Evolutionary conservation across 2,329 filamentous ascomycete genomes (phyloP).

Genomic region (Bipolaris gigantea): DNA sequence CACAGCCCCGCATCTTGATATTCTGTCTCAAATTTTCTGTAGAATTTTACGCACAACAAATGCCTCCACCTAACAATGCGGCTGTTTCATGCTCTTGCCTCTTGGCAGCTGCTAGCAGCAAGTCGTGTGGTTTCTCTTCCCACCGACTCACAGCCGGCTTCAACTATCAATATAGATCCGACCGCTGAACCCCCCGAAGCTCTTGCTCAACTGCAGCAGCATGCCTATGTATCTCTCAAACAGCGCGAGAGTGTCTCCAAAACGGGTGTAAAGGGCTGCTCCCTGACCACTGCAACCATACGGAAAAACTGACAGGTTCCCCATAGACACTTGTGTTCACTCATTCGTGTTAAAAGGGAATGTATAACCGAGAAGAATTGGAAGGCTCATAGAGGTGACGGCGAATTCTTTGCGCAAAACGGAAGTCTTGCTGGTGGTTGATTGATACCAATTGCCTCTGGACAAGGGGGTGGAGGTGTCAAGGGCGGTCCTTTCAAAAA

Average conservation of each 20-base stretch:
- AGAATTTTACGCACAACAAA: neutral
- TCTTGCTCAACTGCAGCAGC: slow-evolving; percentile 5
- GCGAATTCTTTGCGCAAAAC: slow-evolving; percentile 5
- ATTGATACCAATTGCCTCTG: slow-evolving; percentile 2
- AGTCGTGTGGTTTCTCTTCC: neutral
- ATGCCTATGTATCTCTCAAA: slow-evolving; percentile 1
- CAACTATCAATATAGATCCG: slow-evolving; percentile 2
- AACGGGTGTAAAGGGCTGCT: neutral
- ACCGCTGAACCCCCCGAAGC: neutral
- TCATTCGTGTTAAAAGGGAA: slow-evolving; percentile 2
- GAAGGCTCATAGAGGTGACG: slow-evolving; percentile 2
- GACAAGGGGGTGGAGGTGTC: slow-evolving; percentile 5
- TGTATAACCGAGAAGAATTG: neutral
- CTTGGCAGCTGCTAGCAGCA: slow-evolving; percentile 2
- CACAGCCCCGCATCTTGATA: neutral
- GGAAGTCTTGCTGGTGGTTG: slow-evolving; percentile 5
- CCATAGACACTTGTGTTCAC: neutral
- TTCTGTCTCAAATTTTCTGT: neutral
- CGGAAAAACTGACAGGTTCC: neutral
- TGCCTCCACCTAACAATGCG: neutral
- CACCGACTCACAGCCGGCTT: neutral
- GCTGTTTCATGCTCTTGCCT: neutral
- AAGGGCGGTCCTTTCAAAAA: slow-evolving; percentile 6
- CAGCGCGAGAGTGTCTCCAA: neutral
- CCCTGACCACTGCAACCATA: neutral